These are phyloP conservation scores for Trichopus zeylanicus DNA, from an alignment of 116 monocot species.

Conservation along the genomic window DNA sequence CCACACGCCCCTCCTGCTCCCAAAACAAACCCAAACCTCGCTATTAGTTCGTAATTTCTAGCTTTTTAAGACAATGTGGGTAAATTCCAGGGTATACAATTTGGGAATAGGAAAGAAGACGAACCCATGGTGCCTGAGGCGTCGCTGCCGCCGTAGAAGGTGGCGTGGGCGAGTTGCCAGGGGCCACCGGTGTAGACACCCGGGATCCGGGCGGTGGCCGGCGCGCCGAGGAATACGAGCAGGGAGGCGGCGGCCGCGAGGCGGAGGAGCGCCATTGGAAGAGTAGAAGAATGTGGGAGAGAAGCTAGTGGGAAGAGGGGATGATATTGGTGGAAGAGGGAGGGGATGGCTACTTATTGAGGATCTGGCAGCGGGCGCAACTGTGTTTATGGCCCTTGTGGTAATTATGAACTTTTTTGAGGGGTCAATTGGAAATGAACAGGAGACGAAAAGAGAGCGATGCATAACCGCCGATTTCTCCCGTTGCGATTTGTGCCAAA, in stretches of 20 bases:
- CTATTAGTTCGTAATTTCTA: background rate
- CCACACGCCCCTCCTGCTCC: conserved; percentile 77
- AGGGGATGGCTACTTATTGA: background rate
- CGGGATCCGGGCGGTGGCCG: conserved; percentile 40
- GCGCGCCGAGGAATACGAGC: background rate
- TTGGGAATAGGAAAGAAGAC: background rate
- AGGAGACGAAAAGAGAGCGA: too few relatives aligned
- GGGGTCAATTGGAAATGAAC: too few relatives aligned
- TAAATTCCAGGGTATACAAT: too few relatives aligned
- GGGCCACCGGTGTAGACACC: conserved; percentile 44
- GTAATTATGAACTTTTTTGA: too few relatives aligned
- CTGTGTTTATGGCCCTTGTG: too few relatives aligned
- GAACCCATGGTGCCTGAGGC: conserved; percentile 79
- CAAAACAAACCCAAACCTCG: background rate
- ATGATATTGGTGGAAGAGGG: background rate
- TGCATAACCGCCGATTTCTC: too few relatives aligned
- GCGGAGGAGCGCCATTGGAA: background rate
- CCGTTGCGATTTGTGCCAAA: too few relatives aligned
- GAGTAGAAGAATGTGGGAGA: too few relatives aligned
- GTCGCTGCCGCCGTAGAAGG: conserved; percentile 78
- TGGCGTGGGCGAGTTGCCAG: conserved; percentile 69
- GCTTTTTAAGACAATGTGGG: background rate
- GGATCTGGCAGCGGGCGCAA: background rate
- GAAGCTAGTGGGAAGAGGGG: background rate
- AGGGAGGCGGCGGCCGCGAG: background rate